Evolutionary conservation across 768 basidiomycete genomes (phyloP).

Genomic region (Suillus ampliporus): DNA sequence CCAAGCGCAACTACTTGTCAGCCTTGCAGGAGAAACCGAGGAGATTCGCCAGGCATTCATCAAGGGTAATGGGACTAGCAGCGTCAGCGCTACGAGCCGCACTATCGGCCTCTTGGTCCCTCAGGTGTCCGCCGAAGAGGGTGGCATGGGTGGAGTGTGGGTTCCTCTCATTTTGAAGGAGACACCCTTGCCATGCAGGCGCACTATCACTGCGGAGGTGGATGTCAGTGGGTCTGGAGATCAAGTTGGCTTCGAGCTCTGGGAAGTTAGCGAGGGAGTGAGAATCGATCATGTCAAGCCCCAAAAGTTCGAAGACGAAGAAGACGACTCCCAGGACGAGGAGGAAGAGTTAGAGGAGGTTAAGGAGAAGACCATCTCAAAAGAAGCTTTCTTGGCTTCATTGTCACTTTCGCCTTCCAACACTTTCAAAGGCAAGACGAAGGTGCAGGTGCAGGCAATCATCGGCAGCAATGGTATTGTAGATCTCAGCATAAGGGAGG

Average conservation of each 20-base stretch:
- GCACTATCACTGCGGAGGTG: constrained; percentile 64
- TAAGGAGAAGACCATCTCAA: constrained; percentile 64
- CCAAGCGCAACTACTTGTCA: constrained; percentile 68
- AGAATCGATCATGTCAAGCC: constrained; percentile 62
- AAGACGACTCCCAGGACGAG: constrained; percentile 53
- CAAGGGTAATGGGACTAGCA: constrained; percentile 45
- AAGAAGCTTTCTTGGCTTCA: constrained; percentile 53
- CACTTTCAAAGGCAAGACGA: constrained; percentile 52
- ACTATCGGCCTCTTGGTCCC: constrained; percentile 76
- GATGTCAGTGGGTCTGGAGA: constrained; percentile 44
- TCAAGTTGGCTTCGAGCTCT: constrained; percentile 69
- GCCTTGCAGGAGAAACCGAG: constrained; percentile 51
- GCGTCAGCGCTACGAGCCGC: constrained; percentile 60
- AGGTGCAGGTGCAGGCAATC: constrained; percentile 51
- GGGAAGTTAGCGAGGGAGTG: constrained; percentile 76
- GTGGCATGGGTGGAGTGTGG: constrained; percentile 63
- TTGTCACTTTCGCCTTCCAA: constrained; percentile 43
- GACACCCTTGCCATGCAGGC: constrained; percentile 71
- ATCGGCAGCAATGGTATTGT: constrained; percentile 41
- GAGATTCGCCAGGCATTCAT: constrained; percentile 58
- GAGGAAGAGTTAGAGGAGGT: constrained; percentile 69
- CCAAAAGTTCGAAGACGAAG: constrained; percentile 50
- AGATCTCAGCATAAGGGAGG: constrained; percentile 45
- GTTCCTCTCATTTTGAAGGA: constrained; percentile 70
- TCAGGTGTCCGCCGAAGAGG: constrained; percentile 43